These are phyloP conservation scores for Neopestalotiopsis sp. DNA, from an alignment of 2,329 filamentous ascomycete genomes.

Conservation along the genomic window DNA sequence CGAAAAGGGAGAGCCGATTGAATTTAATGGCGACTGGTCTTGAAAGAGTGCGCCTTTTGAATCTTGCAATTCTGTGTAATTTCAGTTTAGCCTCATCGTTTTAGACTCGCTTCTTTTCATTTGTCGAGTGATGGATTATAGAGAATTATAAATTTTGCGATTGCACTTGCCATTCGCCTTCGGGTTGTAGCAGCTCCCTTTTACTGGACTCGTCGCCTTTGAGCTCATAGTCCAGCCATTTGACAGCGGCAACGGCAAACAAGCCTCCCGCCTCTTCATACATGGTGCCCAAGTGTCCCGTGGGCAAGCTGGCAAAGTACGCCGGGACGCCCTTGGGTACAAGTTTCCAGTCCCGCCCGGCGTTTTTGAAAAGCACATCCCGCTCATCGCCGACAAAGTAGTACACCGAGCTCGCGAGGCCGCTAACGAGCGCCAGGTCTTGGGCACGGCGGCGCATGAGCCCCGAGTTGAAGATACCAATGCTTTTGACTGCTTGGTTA, in stretches of 20 bases:
- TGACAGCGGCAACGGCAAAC: background rate
- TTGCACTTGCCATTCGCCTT: background rate
- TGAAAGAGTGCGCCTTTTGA: background rate
- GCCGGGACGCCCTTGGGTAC: background rate
- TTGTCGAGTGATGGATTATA: background rate
- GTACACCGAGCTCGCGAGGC: background rate
- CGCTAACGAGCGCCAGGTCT: background rate
- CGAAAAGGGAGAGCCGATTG: background rate
- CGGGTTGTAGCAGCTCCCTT: background rate
- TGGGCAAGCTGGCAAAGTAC: conserved; percentile 8
- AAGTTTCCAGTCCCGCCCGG: background rate
- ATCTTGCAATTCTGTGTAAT: background rate
- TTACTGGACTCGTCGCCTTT: conserved; percentile 1
- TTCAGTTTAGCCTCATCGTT: background rate
- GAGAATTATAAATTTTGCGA: background rate
- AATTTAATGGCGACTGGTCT: conserved; percentile 5
- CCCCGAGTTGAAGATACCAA: conserved; percentile 7
- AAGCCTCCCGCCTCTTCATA: background rate
- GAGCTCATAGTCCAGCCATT: background rate
- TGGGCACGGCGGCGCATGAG: conserved; percentile 2
- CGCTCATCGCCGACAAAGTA: conserved; percentile 4
- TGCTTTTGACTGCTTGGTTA: background rate
- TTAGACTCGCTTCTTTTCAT: background rate
- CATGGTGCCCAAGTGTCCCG: conserved; percentile 1
- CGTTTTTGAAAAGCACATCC: conserved; percentile 9